Percentiles rank a stretch among this genome's conserved stretches.
phyloP scores from a whole-genome alignment of 176 grass and related monocot genomes.

The Calamus simplicifolius region DNA sequence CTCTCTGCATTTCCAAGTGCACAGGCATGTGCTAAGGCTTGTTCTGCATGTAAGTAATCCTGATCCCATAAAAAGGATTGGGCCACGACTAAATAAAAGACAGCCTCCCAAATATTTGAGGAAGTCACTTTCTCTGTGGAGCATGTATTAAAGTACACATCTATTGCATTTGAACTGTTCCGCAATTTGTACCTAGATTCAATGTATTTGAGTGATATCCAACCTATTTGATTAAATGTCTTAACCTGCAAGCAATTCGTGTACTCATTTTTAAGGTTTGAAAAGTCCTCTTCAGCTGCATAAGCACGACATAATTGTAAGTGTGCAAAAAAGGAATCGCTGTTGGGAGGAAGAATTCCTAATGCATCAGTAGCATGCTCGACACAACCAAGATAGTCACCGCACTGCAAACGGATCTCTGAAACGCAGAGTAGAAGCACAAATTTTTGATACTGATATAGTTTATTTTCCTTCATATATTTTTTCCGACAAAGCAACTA shows the following conservation, averaged over 20 bases:
- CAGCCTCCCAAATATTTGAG: constrained; percentile 43
- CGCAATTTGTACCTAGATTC: constrained; percentile 61
- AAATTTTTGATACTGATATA: constrained; percentile 36
- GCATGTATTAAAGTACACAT: constrained; percentile 41
- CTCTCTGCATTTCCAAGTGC: constrained; percentile 45
- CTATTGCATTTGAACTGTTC: constrained; percentile 44
- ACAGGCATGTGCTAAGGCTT: constrained; percentile 61
- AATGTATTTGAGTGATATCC: constrained; percentile 75
- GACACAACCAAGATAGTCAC: constrained; percentile 41
- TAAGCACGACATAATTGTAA: constrained; percentile 77
- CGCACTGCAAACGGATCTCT: constrained; percentile 69
- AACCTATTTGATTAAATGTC: constrained; percentile 56
- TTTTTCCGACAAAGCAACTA: constrained; percentile 46
- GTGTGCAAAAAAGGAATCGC: constrained; percentile 62
- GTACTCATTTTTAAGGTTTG: constrained; percentile 57
- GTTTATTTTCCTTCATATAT: constrained; percentile 28
- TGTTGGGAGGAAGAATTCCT: constrained; percentile 19
- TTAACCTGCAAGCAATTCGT: constrained; percentile 58
- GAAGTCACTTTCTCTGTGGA: constrained; percentile 38
- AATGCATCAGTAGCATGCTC: constrained; percentile 47
- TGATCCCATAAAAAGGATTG: constrained; percentile 57
- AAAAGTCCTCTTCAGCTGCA: constrained; percentile 39
- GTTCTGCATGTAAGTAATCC: constrained; percentile 64
- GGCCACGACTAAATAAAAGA: constrained; percentile 70
- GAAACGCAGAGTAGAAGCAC: constrained; percentile 63